phyloP scores from a whole-genome alignment of 331 rosid genomes.

The Spiraea crenata region DNA sequence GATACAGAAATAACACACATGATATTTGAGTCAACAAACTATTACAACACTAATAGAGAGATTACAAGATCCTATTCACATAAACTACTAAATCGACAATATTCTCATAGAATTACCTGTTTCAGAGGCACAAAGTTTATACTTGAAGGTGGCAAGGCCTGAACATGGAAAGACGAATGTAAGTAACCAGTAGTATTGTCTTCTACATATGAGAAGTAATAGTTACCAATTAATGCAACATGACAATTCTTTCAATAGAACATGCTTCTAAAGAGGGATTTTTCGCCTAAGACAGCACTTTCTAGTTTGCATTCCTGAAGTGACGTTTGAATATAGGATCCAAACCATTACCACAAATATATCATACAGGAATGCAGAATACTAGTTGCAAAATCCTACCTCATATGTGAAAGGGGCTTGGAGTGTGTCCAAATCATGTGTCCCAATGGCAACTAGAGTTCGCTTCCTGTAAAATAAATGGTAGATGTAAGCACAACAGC shows the following conservation, averaged over 20 bases:
- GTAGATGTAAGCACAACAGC: conserved; percentile 16
- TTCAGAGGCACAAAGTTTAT: conserved; percentile 79
- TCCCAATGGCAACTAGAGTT: conserved; percentile 96
- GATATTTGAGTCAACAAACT: neutral
- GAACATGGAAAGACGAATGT: conserved; percentile 33
- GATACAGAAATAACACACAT: conserved; percentile 24
- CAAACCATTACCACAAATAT: neutral
- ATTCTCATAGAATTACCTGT: conserved; percentile 52
- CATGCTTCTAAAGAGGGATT: no score
- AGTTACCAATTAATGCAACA: neutral
- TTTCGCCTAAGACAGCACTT: neutral
- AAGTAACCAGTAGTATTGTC: conserved; percentile 9
- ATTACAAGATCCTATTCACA: neutral
- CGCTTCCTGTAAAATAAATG: conserved; percentile 56
- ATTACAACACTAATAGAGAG: neutral
- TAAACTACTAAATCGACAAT: neutral
- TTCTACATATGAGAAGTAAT: neutral
- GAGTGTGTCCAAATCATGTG: conserved; percentile 89
- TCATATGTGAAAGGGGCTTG: conserved; percentile 89
- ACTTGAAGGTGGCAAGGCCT: conserved; percentile 85
- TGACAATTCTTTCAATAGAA: neutral
- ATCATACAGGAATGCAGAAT: conserved; percentile 7
- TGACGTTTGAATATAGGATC: neutral
- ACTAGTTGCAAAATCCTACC: conserved; percentile 45
- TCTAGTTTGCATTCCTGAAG: neutral